A percentile compares a stretch with the other conserved stretches of the same genome.
phyloP scores from a whole-genome alignment of 495 filamentous ascomycete species.

The Xylaria telfairii region DNA sequence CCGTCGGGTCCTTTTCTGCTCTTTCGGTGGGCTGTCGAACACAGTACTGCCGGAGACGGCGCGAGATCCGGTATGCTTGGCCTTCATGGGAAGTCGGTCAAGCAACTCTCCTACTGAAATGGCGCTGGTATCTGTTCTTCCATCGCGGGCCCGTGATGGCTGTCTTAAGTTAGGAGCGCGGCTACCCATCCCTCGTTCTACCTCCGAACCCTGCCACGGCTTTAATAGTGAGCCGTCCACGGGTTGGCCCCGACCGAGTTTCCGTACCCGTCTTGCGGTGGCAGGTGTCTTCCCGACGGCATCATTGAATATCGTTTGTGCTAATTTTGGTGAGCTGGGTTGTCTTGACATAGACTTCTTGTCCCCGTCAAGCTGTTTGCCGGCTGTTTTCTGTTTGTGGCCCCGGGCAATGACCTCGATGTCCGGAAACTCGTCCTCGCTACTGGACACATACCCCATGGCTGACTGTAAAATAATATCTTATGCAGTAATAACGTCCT shows the following conservation, averaged over 20 bases:
- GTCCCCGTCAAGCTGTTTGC: neutral
- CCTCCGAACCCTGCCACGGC: conserved; percentile 24
- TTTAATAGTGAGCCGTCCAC: conserved; percentile 35
- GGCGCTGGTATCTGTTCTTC: neutral
- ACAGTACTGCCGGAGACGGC: neutral
- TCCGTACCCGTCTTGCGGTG: conserved; percentile 35
- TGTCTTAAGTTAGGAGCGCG: neutral
- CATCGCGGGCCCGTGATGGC: neutral
- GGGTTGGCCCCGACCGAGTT: conserved; percentile 33
- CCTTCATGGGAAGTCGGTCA: conserved; percentile 18
- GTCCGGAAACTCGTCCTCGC: conserved; percentile 40
- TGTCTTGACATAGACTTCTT: conserved; percentile 5
- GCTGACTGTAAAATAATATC: neutral
- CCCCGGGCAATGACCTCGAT: conserved; percentile 31
- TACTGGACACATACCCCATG: conserved; percentile 21
- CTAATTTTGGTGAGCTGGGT: neutral
- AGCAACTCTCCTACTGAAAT: conserved; percentile 3
- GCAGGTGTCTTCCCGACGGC: conserved; percentile 21
- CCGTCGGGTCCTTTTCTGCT: conserved; percentile 9
- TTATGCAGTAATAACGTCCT: neutral
- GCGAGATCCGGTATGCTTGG: conserved; percentile 2
- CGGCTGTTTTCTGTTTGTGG: conserved; percentile 24
- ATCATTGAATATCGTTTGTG: neutral
- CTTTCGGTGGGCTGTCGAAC: conserved; percentile 16
- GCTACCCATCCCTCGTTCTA: neutral